phyloP scores from a whole-genome alignment of 1,284 basidiomycete species.

The Malassezia caprae region DNA sequence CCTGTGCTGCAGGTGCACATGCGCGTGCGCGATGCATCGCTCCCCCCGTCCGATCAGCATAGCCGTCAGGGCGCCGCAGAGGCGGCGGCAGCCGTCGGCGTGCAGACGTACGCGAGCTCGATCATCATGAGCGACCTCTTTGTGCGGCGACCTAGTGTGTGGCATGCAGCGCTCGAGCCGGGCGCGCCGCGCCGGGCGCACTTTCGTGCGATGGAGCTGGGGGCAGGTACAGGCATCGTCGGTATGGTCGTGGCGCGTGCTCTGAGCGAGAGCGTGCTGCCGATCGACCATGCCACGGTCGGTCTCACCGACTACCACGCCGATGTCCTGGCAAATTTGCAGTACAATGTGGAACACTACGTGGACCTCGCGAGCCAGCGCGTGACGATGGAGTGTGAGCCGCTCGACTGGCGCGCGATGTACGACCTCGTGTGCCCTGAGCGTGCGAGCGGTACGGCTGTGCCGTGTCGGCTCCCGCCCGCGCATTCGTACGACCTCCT shows the following conservation, averaged over 20 bases:
- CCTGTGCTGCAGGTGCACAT: neutral
- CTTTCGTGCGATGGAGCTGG: constrained; percentile 11
- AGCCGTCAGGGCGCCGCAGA: constrained; percentile 9
- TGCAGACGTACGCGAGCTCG: constrained; percentile 18
- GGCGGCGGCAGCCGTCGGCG: constrained; percentile 15
- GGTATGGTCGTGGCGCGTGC: constrained; percentile 12
- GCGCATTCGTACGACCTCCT: constrained; percentile 5
- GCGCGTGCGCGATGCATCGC: constrained; percentile 12
- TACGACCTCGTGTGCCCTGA: constrained; percentile 6
- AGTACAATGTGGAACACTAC: constrained; percentile 13
- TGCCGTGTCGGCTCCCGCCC: constrained; percentile 11
- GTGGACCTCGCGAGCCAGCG: neutral
- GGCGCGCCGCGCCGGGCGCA: neutral
- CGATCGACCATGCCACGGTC: neutral
- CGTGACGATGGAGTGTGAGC: constrained; percentile 5
- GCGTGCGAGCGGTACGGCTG: neutral
- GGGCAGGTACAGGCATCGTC: constrained; percentile 17
- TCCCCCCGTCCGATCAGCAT: constrained; percentile 11
- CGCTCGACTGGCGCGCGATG: constrained; percentile 15
- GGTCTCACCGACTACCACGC: constrained; percentile 17
- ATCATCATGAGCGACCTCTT: constrained; percentile 15
- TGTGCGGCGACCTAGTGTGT: constrained; percentile 1
- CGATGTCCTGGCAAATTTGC: constrained; percentile 14
- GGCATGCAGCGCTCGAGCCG: neutral
- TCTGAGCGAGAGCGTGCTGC: neutral